These are phyloP conservation scores for Metschnikowia lochheadii DNA, from an alignment of 805 yeast genomes.

Conservation along the genomic window DNA sequence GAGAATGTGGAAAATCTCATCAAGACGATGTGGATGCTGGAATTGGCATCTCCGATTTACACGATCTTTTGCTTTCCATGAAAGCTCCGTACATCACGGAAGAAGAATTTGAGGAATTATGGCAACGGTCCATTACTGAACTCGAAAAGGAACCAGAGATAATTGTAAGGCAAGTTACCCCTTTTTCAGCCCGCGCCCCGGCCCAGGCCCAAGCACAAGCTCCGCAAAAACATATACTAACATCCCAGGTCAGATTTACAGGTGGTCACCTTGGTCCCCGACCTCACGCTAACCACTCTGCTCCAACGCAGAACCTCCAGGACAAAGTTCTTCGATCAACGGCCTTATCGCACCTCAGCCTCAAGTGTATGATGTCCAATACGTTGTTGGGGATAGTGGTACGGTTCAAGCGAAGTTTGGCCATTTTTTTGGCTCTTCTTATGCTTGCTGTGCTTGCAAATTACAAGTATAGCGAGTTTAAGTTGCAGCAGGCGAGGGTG, in stretches of 20 bases:
- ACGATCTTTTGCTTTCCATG: slow-evolving; percentile 45
- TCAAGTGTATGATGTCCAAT: slow-evolving; percentile 53
- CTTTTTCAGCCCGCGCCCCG: slow-evolving; percentile 3
- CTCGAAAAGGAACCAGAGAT: slow-evolving; percentile 65
- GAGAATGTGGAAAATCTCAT: slow-evolving; percentile 51
- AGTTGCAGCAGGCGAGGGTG: slow-evolving; percentile 38
- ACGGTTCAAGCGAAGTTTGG: slow-evolving; percentile 19
- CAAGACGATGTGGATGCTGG: slow-evolving; percentile 47
- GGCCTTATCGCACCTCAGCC: slow-evolving; percentile 59
- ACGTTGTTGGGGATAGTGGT: slow-evolving; percentile 40
- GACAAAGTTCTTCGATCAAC: slow-evolving; percentile 66
- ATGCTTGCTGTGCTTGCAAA: slow-evolving; percentile 17
- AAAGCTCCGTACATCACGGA: slow-evolving; percentile 46
- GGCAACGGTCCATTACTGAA: slow-evolving; percentile 61
- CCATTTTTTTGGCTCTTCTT: slow-evolving; percentile 13
- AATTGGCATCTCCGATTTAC: slow-evolving; percentile 45
- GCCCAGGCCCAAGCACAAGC: too few species aligned
- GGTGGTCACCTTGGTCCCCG: slow-evolving; percentile 19
- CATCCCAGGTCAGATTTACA: slow-evolving; percentile 22
- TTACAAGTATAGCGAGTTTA: slow-evolving; percentile 35
- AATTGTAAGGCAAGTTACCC: slow-evolving; percentile 70
- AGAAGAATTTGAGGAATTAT: slow-evolving; percentile 70
- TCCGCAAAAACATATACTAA: slow-evolving; percentile 21
- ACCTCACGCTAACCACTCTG: slow-evolving; percentile 37
- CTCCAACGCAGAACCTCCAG: slow-evolving; percentile 35